Percentiles rank a stretch among this genome's conserved stretches.
These are phyloP conservation scores for Neoscytalidium dimidiatum DNA, from an alignment of 2,329 filamentous ascomycete genomes.

Conservation along the genomic window DNA sequence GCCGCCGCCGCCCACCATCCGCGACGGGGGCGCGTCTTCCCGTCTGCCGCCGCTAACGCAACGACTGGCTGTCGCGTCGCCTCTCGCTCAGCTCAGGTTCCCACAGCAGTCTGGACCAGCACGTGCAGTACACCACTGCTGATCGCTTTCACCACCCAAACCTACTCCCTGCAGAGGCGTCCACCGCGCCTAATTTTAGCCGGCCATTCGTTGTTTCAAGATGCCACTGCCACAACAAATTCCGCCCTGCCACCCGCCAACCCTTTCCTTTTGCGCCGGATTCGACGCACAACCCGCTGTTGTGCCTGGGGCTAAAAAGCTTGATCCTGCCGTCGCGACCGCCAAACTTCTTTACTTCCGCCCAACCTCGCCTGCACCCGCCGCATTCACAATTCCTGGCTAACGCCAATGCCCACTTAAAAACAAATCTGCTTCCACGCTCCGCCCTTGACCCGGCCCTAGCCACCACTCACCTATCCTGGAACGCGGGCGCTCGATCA, in stretches of 20 bases:
- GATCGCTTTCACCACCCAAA: not conserved
- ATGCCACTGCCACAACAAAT: not conserved
- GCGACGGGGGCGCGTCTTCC: not conserved
- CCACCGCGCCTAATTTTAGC: slow-evolving; percentile 4
- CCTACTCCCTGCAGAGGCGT: not conserved
- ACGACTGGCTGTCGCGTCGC: not conserved
- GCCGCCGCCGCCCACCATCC: too few species aligned
- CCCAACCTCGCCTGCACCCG: too few species aligned
- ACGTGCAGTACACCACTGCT: not conserved
- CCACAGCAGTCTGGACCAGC: not conserved
- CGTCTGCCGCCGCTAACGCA: not conserved
- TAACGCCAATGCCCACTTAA: too few species aligned
- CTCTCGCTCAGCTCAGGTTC: not conserved
- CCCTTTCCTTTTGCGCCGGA: not conserved
- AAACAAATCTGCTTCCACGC: not conserved
- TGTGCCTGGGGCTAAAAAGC: not conserved
- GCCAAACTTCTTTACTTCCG: too few species aligned
- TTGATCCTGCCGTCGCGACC: not conserved
- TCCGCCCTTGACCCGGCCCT: not conserved
- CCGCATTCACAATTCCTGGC: too few species aligned
- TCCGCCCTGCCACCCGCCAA: not conserved
- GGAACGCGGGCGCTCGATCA: not conserved
- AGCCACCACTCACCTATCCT: too few species aligned
- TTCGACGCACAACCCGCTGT: not conserved
- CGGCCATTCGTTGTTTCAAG: not conserved